These are phyloP conservation scores for Boletellus sp. DNA, from an alignment of 1,284 basidiomycete species.

Conservation along the genomic window DNA sequence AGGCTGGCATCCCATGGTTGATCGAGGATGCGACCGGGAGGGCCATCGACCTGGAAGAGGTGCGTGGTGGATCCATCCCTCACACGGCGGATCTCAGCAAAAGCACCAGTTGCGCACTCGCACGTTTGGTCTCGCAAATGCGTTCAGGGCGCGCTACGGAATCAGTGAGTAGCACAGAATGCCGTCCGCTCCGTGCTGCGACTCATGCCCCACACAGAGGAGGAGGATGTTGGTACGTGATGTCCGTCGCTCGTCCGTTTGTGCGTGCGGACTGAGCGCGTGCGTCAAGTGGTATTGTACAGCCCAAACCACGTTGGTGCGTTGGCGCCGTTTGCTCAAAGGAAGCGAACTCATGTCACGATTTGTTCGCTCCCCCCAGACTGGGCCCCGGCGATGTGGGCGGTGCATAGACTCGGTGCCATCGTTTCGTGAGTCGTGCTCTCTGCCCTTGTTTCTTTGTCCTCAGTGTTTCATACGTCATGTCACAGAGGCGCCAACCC, in stretches of 20 bases:
- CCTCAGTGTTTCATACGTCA: neutral
- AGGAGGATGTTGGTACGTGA: slow-evolving; percentile 50
- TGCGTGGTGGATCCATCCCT: slow-evolving; percentile 24
- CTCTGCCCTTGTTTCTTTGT: neutral
- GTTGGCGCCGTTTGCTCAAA: slow-evolving; percentile 15
- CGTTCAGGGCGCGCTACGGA: slow-evolving; percentile 50
- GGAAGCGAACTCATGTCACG: too few species aligned
- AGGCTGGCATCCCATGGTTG: slow-evolving; percentile 51
- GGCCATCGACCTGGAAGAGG: slow-evolving; percentile 47
- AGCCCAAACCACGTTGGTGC: slow-evolving; percentile 68
- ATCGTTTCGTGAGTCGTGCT: slow-evolving; percentile 51
- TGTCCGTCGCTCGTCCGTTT: neutral
- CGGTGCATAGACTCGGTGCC: slow-evolving; percentile 64
- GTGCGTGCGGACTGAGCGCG: slow-evolving; percentile 5
- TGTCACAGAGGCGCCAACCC: slow-evolving; percentile 56
- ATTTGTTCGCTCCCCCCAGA: slow-evolving; percentile 39
- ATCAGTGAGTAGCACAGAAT: slow-evolving; percentile 46
- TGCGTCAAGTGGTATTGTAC: slow-evolving; percentile 53
- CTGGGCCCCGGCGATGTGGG: slow-evolving; percentile 70
- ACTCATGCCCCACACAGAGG: slow-evolving; percentile 18
- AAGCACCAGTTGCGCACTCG: slow-evolving; percentile 44
- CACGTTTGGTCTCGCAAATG: slow-evolving; percentile 60
- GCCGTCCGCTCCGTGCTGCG: neutral
- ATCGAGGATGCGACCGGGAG: slow-evolving; percentile 62
- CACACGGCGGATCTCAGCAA: neutral